Evolutionary conservation across 2,329 filamentous ascomycete genomes (phyloP).

Genomic region (Lasiodiplodia sp.): DNA sequence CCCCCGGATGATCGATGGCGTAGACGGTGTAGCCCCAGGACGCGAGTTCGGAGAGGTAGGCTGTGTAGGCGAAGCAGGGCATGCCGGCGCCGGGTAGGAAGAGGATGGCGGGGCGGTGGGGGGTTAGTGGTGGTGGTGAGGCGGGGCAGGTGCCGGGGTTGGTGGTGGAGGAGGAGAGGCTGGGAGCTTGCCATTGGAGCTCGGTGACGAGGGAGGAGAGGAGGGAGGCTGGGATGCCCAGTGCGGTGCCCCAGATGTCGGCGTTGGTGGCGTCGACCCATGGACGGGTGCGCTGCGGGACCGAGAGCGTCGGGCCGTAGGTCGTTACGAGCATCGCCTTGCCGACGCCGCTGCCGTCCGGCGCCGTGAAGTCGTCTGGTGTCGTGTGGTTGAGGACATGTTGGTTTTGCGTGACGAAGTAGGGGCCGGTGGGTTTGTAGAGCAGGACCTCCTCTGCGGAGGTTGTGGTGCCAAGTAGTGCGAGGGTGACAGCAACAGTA

Average conservation of each 20-base stretch:
- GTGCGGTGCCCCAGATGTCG: constrained; percentile 30
- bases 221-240: background rate
- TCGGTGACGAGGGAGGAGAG: constrained; percentile 32
- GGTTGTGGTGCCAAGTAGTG: too few relatives aligned
- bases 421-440: constrained; percentile 35
- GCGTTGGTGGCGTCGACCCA: constrained; percentile 39
- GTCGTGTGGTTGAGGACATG: constrained; percentile 39
- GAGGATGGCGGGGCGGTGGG: constrained; percentile 33
- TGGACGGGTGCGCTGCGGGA: constrained; percentile 33
- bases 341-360: constrained; percentile 30
- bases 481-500: too few relatives aligned
- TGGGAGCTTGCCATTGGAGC: constrained; percentile 16
- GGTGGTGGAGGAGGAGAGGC: constrained; percentile 6
- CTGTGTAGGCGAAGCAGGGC: constrained; percentile 31
- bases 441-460: background rate
- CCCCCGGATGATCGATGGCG: constrained; percentile 36
- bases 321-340: constrained; percentile 36
- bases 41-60: constrained; percentile 33
- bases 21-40: constrained; percentile 35
- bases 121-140: background rate
- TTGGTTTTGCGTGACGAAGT: constrained; percentile 37
- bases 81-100: constrained; percentile 36
- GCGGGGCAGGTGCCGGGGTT: background rate
- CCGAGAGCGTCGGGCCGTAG: constrained; percentile 37
- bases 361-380: constrained; percentile 35